phyloP scores from a whole-genome alignment of 176 grass and related monocot species.

The Triticum aestivum region IWGSC_CS_RefSeq_v2.1 NC_057794.1:500043689-500044188 shows the following conservation, averaged over 20 bases:
- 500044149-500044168: too few relatives aligned
- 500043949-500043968: not conserved
- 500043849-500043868: not conserved
- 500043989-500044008: not conserved
- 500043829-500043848: not conserved
- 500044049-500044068: too few relatives aligned
- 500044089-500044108: not conserved
- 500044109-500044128: not conserved
- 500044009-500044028: not conserved
- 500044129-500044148: not conserved
- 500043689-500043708: constrained; percentile 76
- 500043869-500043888: too few relatives aligned
- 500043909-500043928: not conserved
- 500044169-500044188: not conserved
- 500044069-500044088: not conserved
- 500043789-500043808: constrained; percentile 5
- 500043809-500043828: not conserved
- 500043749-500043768: not conserved
- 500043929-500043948: not conserved
- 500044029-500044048: not conserved
- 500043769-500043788: constrained; percentile 7
- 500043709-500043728: constrained; percentile 56
- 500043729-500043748: constrained; percentile 30
- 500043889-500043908: not conserved
- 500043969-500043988: not conserved